Evolutionary conservation across 2,329 filamentous ascomycete genomes (phyloP).

Genomic region (Cyanodermella asteris): DNA sequence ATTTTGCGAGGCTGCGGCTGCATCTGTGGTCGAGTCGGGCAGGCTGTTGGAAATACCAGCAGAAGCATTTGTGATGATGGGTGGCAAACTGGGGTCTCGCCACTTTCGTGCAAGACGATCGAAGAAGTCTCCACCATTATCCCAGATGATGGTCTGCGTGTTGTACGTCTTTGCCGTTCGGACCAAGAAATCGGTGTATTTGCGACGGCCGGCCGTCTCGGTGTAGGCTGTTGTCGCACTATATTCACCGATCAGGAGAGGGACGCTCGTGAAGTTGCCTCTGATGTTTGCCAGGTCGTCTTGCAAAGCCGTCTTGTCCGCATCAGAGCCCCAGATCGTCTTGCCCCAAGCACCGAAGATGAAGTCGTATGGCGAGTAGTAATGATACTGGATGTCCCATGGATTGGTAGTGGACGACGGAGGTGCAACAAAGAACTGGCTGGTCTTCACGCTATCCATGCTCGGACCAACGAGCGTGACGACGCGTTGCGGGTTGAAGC

Average conservation of each 20-base stretch:
- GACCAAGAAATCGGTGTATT: constrained; percentile 33
- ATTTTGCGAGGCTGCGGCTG: too few species aligned
- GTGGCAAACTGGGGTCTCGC: constrained; percentile 27
- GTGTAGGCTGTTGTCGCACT: constrained; percentile 27
- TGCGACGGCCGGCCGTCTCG: constrained; percentile 35
- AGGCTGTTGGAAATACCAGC: too few species aligned
- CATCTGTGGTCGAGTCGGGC: too few species aligned
- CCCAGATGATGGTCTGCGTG: constrained; percentile 33
- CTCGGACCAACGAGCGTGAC: constrained; percentile 32
- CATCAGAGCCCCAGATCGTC: constrained; percentile 35
- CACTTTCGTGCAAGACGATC: constrained; percentile 27
- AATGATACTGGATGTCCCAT: constrained; percentile 40
- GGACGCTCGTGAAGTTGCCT: constrained; percentile 32
- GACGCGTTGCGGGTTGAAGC: constrained; percentile 32
- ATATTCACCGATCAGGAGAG: constrained; percentile 37
- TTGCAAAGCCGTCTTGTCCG: constrained; percentile 28
- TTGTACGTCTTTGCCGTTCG: constrained; percentile 27
- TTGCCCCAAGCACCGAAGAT: constrained; percentile 31
- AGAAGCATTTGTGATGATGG: too few species aligned
- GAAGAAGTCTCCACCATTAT: constrained; percentile 35
- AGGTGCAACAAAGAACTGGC: constrained; percentile 29
- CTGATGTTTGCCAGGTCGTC: constrained; percentile 29
- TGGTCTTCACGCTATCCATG: constrained; percentile 31
- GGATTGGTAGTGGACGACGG: constrained; percentile 30
- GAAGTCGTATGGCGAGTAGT: constrained; percentile 27